Base-by-base conservation (phyloP, 2,329 filamentous ascomycete species). In the Grosmannia serpens region DNA sequence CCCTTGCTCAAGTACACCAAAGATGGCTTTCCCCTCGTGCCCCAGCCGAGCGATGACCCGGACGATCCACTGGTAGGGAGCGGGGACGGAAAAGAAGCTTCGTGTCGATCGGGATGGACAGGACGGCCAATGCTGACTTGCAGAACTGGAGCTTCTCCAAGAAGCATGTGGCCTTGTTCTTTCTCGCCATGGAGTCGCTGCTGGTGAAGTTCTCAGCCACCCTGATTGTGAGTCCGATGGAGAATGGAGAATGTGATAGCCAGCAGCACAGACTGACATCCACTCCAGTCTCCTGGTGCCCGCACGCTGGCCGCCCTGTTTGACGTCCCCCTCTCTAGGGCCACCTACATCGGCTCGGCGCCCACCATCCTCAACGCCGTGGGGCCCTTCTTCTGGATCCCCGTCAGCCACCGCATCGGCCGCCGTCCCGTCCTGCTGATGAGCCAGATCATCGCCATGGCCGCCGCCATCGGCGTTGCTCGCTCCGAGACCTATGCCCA, bases 401-500 rank as follows among this genome's bases (percentile, higher is more conserved):
- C 62, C 17, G 26, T 63, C n/a, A 63, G 62, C 58, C 62, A 56
- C 33, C 59, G 59, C 22, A 38, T 63, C 20, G 62, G 62, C 22
- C 61, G 62, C n/a, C 61, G 62, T n/a, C 62, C 62, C 17, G 59
- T 63, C 15, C 59, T 63, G 24, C 58, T 63, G n/a, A 26, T 58
- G 26, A 57, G 61, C 47, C 55, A 57, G 27, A 26, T 63, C 54
- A 56, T 63, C 33, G 57, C 62, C 9, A 44, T 63, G 4, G n/a
- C 61, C 8, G 57, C 52, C 8, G 61, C 59, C 24, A 59, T 62
- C 33, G 61, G 57, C 26, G 62, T 63, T 9, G 61, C 58, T n/a
- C 51, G 56, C 13, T 29, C 61, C 22, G 22, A 57, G 47, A 57
- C 61, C 27, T 63, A 60, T 35, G 27, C 49, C 49, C 49, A 51